Conservation (phyloP, 495 filamentous ascomycete species). For the Neurospora cerealis region DNA sequence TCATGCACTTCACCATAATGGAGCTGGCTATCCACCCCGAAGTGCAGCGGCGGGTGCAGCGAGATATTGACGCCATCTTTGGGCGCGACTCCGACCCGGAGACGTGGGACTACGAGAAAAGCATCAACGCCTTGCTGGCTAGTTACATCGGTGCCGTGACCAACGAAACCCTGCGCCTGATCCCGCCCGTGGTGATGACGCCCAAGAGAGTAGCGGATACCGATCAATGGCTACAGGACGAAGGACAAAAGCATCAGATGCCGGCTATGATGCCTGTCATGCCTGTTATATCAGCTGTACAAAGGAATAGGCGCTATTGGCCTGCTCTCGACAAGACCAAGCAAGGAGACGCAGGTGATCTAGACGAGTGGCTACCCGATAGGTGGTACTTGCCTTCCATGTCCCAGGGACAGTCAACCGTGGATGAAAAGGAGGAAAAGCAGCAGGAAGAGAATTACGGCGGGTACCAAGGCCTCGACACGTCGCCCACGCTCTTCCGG, state of each 20-base stretch:
- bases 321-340: slow-evolving; percentile 29
- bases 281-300: slow-evolving; percentile 22
- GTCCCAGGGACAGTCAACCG: background rate
- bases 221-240: slow-evolving; percentile 28
- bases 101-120: slow-evolving; percentile 54
- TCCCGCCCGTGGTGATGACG: slow-evolving; percentile 51
- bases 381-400: slow-evolving; percentile 31
- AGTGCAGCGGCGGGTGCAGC: slow-evolving; percentile 49
- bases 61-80: slow-evolving; percentile 49
- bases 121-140: slow-evolving; percentile 45
- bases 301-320: slow-evolving; percentile 58
- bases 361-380: slow-evolving; percentile 38
- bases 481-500: slow-evolving; percentile 42
- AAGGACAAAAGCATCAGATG: slow-evolving; percentile 39
- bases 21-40: slow-evolving; percentile 49
- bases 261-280: slow-evolving; percentile 36
- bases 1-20: slow-evolving; percentile 50
- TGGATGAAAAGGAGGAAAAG: slow-evolving; percentile 10
- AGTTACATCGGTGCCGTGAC: slow-evolving; percentile 56
- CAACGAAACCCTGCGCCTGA: slow-evolving; percentile 56
- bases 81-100: slow-evolving; percentile 32
- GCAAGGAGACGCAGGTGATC: slow-evolving; percentile 27
- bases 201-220: slow-evolving; percentile 44
- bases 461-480: slow-evolving; percentile 44
- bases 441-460: slow-evolving; percentile 44